Evolutionary conservation across 768 basidiomycete genomes (phyloP), one percentile per base, ranked within the genome.

Genomic region (Collybia sordida): DNA sequence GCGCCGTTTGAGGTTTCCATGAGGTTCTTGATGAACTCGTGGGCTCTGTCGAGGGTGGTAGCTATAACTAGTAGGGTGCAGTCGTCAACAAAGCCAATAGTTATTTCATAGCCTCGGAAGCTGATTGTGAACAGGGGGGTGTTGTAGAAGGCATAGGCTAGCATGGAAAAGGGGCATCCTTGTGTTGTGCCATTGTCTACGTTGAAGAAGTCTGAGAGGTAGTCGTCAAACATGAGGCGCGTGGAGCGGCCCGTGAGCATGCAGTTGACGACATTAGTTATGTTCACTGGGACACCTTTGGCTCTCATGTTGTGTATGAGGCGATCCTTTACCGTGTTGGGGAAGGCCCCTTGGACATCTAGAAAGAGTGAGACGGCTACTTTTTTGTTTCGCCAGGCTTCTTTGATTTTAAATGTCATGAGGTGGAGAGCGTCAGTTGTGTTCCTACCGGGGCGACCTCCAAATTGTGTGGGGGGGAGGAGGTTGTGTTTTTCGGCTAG

Each of bases 121-220:
- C n/a, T 18, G 39, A 9, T 41, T 12, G 25, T 27, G 25, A 27
- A 27, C 17, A 66, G 47, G 7, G 67, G 42, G 9, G 25, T 4
- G 25, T 27, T 27, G 25, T 27, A 27, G 25, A 27, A 27, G 43
- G 25, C 25, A 27, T 27, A 27, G 5, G 25, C 25, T 9, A 27
- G 25, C 56, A 64, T 59, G 1, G 66, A 63, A 0, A 66, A 39
- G 0, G 64, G 64, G 49, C 57, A 52, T 0, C 68, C 66, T 45
- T 70, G 66, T 0, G 55, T 58, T 4, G 65, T 58, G 0, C 68
- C 59, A 14, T 64, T 66, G 19, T 46, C 22, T 1, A 65, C 52
- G 2, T 45, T 18, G 23, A 59, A 45, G 15, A 40, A 45, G 3
- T 59, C 51, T 0, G 67, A 68, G 2, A 35, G 25, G 21, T 42